Percentiles rank a stretch among this genome's conserved stretches.
These are phyloP conservation scores for Anthracocystis setariae DNA, from an alignment of 1,284 basidiomycete species.

Conservation along the genomic window DNA sequence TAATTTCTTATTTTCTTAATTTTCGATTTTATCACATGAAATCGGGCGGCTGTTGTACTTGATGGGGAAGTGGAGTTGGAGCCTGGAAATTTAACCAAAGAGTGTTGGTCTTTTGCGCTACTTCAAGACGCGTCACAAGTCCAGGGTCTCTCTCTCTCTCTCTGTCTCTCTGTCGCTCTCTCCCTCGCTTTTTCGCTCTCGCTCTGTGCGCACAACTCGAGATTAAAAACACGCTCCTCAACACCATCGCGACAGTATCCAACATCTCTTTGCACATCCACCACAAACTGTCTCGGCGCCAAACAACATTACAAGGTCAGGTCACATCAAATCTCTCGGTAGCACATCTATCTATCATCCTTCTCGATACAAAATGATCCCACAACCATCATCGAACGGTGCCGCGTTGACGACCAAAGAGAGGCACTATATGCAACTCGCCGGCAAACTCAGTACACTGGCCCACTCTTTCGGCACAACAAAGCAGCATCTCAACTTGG, in stretches of 20 bases:
- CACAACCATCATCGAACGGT: constrained; percentile 21
- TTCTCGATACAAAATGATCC: constrained; percentile 14
- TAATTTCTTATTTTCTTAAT: no score
- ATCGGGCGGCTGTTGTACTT: constrained; percentile 1
- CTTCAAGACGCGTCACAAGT: background rate
- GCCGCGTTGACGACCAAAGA: constrained; percentile 35
- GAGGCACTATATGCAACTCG: constrained; percentile 46
- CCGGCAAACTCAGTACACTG: constrained; percentile 36
- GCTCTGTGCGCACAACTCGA: no score
- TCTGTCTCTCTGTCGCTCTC: background rate
- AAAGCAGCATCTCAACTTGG: constrained; percentile 37
- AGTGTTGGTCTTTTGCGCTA: background rate
- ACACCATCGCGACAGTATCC: background rate
- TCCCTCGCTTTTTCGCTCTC: background rate
- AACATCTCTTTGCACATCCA: constrained; percentile 4
- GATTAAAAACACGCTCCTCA: background rate
- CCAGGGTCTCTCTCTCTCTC: background rate
- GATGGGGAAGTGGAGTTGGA: background rate
- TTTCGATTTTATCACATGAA: background rate
- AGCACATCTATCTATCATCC: background rate
- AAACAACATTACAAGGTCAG: no score
- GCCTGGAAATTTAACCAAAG: background rate
- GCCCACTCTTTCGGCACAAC: constrained; percentile 40
- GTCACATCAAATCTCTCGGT: background rate
- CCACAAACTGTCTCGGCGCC: background rate